Conservation (phyloP, 163 green algal species). For the Coccomyxa subellipsoidea region DNA sequence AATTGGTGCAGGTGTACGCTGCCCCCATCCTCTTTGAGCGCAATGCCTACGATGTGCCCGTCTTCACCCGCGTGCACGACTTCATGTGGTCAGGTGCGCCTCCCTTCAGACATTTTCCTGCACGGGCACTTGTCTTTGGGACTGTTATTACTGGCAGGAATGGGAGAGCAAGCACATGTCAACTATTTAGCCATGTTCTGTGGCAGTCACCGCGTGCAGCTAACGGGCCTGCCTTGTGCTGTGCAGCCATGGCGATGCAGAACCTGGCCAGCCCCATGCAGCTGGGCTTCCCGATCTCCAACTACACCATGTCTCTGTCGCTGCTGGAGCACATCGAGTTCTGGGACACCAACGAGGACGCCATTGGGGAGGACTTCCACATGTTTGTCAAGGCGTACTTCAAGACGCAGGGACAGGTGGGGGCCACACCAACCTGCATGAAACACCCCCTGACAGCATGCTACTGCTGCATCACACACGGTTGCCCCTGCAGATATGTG, state of each 20-base stretch:
- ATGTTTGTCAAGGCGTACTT: constrained; percentile 29
- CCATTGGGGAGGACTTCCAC: constrained; percentile 24
- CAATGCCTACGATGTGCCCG: constrained; percentile 19
- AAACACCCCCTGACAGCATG: too few relatives aligned
- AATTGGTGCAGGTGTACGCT: constrained; percentile 11
- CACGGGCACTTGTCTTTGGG: too few relatives aligned
- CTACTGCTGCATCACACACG: too few relatives aligned
- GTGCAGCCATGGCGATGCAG: constrained; percentile 21
- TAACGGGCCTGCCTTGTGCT: too few relatives aligned
- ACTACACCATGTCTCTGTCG: constrained; percentile 15
- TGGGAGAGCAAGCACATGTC: too few relatives aligned
- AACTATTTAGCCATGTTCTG: too few relatives aligned
- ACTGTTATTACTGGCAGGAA: too few relatives aligned
- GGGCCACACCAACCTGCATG: too few relatives aligned
- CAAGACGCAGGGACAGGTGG: constrained; percentile 16
- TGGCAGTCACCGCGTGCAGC: too few relatives aligned
- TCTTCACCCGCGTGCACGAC: constrained; percentile 21
- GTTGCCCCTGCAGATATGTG: too few relatives aligned
- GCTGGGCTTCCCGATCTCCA: constrained; percentile 30
- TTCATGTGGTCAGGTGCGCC: constrained; percentile 20
- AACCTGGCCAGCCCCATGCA: constrained; percentile 11
- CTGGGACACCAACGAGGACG: constrained; percentile 16
- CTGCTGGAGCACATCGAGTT: constrained; percentile 19
- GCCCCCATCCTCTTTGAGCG: constrained; percentile 20
- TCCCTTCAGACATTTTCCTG: background rate